Conservation (phyloP, 371 early-diverging fungal genomes). For the Nosema muscidifuracis region DNA sequence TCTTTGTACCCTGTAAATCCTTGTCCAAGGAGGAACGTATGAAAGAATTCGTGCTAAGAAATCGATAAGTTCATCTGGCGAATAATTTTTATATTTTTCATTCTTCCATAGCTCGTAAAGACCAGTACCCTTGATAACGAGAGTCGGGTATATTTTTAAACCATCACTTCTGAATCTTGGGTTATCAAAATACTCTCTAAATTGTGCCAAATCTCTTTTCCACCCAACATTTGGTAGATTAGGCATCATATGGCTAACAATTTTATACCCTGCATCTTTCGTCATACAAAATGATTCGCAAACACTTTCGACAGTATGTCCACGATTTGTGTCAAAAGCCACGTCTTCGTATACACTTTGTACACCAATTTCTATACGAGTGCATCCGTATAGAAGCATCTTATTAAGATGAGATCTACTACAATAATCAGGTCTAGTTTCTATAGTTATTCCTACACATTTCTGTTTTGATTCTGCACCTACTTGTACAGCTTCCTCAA, state of each 20-base stretch:
- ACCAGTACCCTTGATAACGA: constrained; percentile 97
- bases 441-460: constrained; percentile 98
- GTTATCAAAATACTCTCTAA: constrained; percentile 95
- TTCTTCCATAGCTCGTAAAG: constrained; percentile 98
- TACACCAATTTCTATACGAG: constrained; percentile 95
- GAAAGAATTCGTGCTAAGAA: constrained; percentile 88
- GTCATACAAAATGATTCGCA: constrained; percentile 87
- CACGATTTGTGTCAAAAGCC: constrained; percentile 94
- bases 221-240: constrained; percentile 98
- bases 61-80: constrained; percentile 92
- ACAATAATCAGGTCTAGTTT: constrained; percentile 98
- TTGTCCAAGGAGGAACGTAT: constrained; percentile 97
- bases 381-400: constrained; percentile 98
- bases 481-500: constrained; percentile 82
- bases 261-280: constrained; percentile 98
- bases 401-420: constrained; percentile 88
- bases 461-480: constrained; percentile 89
- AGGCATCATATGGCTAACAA: constrained; percentile 99
- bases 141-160: constrained; percentile 94
- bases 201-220: constrained; percentile 96
- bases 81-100: constrained; percentile 91
- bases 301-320: constrained; percentile 95
- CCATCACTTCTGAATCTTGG: constrained; percentile 97
- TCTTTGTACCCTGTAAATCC: constrained; percentile 96
- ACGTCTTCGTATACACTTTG: constrained; percentile 99